Evolutionary conservation across 2,329 filamentous ascomycete species (phyloP), one percentile per base, ranked within the genome.

Genomic region (Dendryphion nanum): DNA sequence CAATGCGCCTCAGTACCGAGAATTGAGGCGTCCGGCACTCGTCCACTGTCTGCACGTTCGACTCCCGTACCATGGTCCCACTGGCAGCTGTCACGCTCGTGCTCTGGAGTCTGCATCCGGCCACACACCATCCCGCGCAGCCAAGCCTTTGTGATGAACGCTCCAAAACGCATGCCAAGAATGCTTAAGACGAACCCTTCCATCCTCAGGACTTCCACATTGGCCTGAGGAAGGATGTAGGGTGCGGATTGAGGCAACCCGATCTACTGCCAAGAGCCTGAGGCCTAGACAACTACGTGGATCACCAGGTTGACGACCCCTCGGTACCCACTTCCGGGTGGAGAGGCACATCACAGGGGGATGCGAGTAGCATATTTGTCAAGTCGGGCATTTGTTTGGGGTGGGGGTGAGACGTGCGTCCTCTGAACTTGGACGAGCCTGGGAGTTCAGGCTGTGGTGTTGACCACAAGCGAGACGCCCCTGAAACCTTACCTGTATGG

Each of bases 81-180:
- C n/a, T n/a, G n/a, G 23, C 8, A n/a, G 8, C 23, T 26, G 23
- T n/a, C 8, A n/a, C 23, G n/a, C 23, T 26, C 23, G n/a, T 26
- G 23, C 23, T 15, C 29, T n/a, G n/a, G n/a, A n/a, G n/a, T n/a
- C n/a, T n/a, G n/a, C n/a, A n/a, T 47, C 35, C 53, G 50, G 47
- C 47, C 41, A 48, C 32, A 30, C 34, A 30, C 40, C 21, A 32
- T 50, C 47, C 59, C 54, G 52, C 35, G 37, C 14, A 19, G 55
- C 59, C 56, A 60, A 60, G 57, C 38, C 20, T n/a, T 16, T 32
- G 21, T 37, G 38, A 54, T 48, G 44, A 40, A 35, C 44, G 42
- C n/a, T 40, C 43, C 44, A 50, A 52, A 53, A 54, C 46, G 29
- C 18, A 5, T 35, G 56, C 56, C 56, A 60, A 60, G 53, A 50